Percentiles rank a stretch among this genome's conserved stretches.
phyloP scores from a whole-genome alignment of 2,329 filamentous ascomycete genomes.

The Pseudogymnoascus sp. region DNA sequence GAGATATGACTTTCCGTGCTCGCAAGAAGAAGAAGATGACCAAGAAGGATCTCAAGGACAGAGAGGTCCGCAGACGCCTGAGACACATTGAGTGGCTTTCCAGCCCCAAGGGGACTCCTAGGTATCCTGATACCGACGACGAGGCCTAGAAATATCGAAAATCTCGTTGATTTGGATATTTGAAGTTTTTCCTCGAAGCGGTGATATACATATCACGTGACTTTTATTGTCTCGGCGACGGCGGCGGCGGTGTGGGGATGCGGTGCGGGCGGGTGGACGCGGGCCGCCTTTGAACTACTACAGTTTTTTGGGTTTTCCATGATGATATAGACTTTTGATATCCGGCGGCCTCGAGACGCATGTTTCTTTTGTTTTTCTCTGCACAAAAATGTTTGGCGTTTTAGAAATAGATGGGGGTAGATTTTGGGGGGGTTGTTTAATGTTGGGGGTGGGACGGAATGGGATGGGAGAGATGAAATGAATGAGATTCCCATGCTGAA shows the following conservation, averaged over 20 bases:
- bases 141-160: conserved; percentile 14
- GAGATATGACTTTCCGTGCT: conserved; percentile 76
- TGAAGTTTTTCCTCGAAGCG: not conserved
- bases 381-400: conserved; percentile 7
- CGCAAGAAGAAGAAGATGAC: conserved; percentile 99
- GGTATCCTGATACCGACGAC: conserved; percentile 24
- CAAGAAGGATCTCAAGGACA: conserved; percentile 90
- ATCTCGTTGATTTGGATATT: not conserved
- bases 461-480: not conserved
- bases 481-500: conserved; percentile 1
- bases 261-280: not conserved
- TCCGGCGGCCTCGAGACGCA: conserved; percentile 8
- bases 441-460: not conserved
- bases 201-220: not conserved
- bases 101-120: conserved; percentile 61
- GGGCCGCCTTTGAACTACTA: not conserved
- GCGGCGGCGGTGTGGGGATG: not conserved
- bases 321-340: conserved; percentile 8
- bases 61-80: conserved; percentile 76
- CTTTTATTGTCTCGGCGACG: not conserved
- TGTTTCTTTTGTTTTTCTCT: not conserved
- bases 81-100: conserved; percentile 82
- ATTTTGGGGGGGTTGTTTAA: not conserved
- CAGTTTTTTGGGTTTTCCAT: conserved; percentile 5
- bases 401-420: conserved; percentile 3